phyloP scores from a whole-genome alignment of 2,329 filamentous ascomycete genomes.

The Ambrosiella xylebori region DNA sequence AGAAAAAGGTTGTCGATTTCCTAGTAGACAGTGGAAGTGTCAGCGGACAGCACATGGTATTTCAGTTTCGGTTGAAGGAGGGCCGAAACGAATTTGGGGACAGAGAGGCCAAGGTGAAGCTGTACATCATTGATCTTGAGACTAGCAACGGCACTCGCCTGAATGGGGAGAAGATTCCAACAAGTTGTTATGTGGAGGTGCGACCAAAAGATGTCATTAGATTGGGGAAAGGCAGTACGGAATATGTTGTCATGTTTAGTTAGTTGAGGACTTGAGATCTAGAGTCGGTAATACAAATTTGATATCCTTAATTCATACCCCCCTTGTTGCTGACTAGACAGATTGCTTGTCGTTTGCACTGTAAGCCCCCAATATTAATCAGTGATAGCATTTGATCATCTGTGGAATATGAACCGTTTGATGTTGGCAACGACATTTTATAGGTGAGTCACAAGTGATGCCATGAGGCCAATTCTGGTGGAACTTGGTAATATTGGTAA shows the following conservation, averaged over 20 bases:
- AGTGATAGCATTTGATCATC: no score
- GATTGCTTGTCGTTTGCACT: no score
- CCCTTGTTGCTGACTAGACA: no score
- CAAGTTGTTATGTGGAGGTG: conserved; percentile 69
- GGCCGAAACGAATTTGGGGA: conserved; percentile 79
- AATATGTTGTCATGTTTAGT: conserved; percentile 75
- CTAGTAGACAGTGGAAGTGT: conserved; percentile 77
- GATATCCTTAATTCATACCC: no score
- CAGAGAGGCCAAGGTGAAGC: conserved; percentile 58
- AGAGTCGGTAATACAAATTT: no score
- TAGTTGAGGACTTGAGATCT: not conserved
- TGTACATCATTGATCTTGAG: conserved; percentile 85
- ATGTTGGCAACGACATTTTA: no score
- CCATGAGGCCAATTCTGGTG: no score
- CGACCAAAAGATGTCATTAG: conserved; percentile 75
- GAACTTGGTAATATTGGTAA: no score
- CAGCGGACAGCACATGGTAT: conserved; percentile 87
- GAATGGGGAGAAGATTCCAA: conserved; percentile 57
- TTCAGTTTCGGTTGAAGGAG: conserved; percentile 79
- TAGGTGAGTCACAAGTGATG: no score
- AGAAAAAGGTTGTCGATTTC: conserved; percentile 65
- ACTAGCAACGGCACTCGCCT: conserved; percentile 79
- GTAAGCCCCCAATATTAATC: no score
- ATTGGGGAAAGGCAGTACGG: conserved; percentile 74
- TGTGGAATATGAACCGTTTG: no score